Evolutionary conservation across 1,139 yeast genomes (phyloP), one percentile per base, ranked within the genome.

Genomic region (Zhuliangozyma parablackwelliae): DNA sequence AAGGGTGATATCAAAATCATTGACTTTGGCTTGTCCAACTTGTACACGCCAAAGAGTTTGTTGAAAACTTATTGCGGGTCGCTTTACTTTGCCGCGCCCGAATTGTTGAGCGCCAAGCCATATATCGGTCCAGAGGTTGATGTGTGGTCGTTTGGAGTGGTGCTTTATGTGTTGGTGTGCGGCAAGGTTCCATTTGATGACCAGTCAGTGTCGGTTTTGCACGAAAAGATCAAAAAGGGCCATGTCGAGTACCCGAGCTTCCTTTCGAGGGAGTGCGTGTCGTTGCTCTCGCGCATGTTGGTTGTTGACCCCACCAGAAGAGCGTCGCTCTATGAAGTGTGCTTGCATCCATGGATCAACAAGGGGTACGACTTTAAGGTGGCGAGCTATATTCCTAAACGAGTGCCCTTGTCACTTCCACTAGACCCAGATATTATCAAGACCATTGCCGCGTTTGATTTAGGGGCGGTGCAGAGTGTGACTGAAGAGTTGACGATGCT

Each of bases 131-230:
- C 98, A 0, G 98, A 94, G 59, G 97, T 94, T 34, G 99, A 92
- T 57, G 83, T 92, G 24, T 92, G 99, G 99, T 87, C 96, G 5
- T 90, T 90, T 69, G 99, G 98, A 41, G 96, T 92, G 33, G 97
- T 92, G 0, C 65, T 94, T 28, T 92, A 88, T 54, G 99, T 92
- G 12, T 67, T 94, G 44, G 96, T 92, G 2, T 90, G 97, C 57
- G 99, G 99, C 37, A 90, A 89, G 57, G 97, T 94, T 7, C 99
- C 99, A 10, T 94, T 94, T 60, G 98, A 94, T 59, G 98, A 94
- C 57, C 95, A 88, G 54, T 82, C 87, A 43, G 95, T 95, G 49
- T 84, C 92, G 33, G 94, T 87, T 2, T 71, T 94, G 50, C 98
- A 94, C 58, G 96, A 89, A 48, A 90, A 90, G 60, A 94, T 94